Base-by-base conservation (phyloP, 169 alveolate species). In the Cyclospora cayetanensis region DNA sequence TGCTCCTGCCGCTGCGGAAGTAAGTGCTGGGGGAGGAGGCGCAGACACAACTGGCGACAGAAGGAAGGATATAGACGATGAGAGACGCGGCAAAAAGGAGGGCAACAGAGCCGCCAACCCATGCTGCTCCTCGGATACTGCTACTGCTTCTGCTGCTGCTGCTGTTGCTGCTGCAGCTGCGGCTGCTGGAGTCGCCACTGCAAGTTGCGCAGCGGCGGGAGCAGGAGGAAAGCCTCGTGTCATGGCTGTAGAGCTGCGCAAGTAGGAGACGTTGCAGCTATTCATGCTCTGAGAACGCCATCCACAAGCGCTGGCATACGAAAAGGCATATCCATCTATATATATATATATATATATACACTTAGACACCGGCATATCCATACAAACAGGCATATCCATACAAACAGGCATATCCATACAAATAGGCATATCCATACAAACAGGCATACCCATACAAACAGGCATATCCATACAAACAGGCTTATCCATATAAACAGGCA, bases 211-310 rank as follows among this genome's bases (percentile, higher is more conserved):
- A 1, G 74, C 2, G 4, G 74, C 74, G 25, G 68, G 68, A 9
- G 34, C 18, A 7, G 25, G 34, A 12, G 68, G 12, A 12, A 29
- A 29, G 5, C 18, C 5, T 9, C 25, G 68, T 22, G 68, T 22
- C 27, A 53, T 4, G 25, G 68, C 68, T 1, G 68, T 65, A 1
- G 77, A 31, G 50, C 80, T 68, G 80, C 18, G 52, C 4, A 9
- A 18, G 2, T 25, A 22, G 74, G 39, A 3, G 74, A 2, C 4
- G 74, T 25, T 63, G 79, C 79, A 5, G 79, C 79, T 31, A 22
- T 15, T 65, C 50, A 41, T 72, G 84, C 60, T 35, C n/a, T n/a
- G n/a, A n/a, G n/a, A n/a, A n/a, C n/a, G n/a, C 63, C 84, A 39
- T 53, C 84, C 34, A 15, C 18, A 15, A 65, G 41, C 29, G 18